These are phyloP conservation scores for Fusarium circinatum DNA, from an alignment of 2,329 filamentous ascomycete species.

Conservation along the genomic window DNA sequence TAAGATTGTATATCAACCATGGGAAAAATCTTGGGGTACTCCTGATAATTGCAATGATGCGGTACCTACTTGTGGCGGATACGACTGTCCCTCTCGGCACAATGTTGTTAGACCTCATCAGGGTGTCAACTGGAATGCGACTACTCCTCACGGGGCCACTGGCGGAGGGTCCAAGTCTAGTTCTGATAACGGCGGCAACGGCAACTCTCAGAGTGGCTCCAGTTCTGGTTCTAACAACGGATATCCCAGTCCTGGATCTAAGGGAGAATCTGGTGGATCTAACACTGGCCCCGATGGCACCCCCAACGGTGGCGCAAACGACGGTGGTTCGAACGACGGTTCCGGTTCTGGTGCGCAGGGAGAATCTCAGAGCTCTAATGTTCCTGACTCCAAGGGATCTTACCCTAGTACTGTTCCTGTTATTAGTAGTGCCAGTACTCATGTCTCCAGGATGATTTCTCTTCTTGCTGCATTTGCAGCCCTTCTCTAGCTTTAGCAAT, in stretches of 20 bases:
- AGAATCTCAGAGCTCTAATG: too few species aligned
- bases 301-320: neutral
- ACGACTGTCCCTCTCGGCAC: neutral
- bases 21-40: slow-evolving; percentile 14
- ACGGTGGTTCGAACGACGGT: too few species aligned
- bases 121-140: neutral
- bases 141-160: neutral
- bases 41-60: neutral
- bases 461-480: neutral
- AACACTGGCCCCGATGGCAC: too few species aligned
- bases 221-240: neutral
- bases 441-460: neutral
- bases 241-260: too few species aligned
- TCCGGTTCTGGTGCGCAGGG: too few species aligned
- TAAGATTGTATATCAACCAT: slow-evolving; percentile 32
- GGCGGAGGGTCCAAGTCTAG: too few species aligned
- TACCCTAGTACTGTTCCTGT: neutral
- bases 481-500: neutral
- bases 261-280: too few species aligned
- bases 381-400: too few species aligned
- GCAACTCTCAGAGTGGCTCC: neutral
- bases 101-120: neutral
- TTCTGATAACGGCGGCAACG: neutral
- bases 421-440: neutral
- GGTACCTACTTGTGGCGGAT: neutral